Evolutionary conservation across 2,329 filamentous ascomycete genomes (phyloP).

Genomic region (Cordyceps cicadae): DNA sequence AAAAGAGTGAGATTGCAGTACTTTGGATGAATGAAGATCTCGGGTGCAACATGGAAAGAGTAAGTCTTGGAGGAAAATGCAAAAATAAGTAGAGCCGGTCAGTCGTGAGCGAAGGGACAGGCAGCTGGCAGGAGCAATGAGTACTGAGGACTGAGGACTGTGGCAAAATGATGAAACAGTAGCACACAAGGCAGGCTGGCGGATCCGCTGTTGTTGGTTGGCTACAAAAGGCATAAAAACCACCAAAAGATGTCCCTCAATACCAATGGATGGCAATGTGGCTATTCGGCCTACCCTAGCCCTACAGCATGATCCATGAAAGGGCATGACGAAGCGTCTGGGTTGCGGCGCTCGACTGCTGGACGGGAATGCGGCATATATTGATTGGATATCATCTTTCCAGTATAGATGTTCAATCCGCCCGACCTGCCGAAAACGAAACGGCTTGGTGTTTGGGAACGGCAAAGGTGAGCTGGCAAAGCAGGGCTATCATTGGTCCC

Average conservation of each 20-base stretch:
- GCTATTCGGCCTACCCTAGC: background rate
- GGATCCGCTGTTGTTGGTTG: background rate
- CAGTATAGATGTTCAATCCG: background rate
- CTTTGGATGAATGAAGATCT: background rate
- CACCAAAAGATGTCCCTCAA: background rate
- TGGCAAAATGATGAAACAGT: constrained; percentile 1
- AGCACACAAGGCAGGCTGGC: background rate
- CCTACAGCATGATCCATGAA: background rate
- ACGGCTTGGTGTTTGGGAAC: constrained; percentile 6
- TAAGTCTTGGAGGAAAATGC: background rate
- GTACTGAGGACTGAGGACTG: background rate
- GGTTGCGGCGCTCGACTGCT: background rate
- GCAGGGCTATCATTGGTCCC: background rate
- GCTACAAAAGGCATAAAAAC: background rate
- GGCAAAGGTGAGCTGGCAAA: background rate
- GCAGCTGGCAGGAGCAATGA: background rate
- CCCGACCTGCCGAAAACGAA: background rate
- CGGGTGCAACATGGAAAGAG: background rate
- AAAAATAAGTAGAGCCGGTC: background rate
- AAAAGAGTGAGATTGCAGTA: background rate
- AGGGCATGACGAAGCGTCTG: background rate
- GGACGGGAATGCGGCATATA: background rate
- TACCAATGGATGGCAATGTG: background rate
- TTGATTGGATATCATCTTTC: background rate
- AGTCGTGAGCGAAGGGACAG: background rate